Percentiles rank a stretch among this genome's conserved stretches.
Evolutionary conservation across 2,329 filamentous ascomycete species (phyloP).

Genomic region (Fusarium miscanthi): DNA sequence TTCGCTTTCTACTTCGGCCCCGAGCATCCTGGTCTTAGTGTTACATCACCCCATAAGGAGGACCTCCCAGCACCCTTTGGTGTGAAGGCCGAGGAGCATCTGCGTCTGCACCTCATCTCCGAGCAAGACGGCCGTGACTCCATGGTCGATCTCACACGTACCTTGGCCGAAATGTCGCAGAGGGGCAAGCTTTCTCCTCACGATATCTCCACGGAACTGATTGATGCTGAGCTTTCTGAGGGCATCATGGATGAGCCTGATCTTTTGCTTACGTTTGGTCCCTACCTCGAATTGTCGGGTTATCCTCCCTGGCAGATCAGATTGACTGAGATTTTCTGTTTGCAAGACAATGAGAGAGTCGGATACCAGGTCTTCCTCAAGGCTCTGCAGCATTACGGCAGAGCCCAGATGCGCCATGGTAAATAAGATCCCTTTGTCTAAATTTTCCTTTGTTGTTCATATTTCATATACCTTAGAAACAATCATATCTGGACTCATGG

Average conservation of each 20-base stretch:
- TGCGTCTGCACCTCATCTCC: slow-evolving; percentile 81
- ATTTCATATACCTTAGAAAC: slow-evolving; percentile 10
- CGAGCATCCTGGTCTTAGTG: slow-evolving; percentile 75
- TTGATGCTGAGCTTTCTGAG: slow-evolving; percentile 87
- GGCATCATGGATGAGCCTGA: slow-evolving; percentile 90
- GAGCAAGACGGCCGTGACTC: slow-evolving; percentile 91
- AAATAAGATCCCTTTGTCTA: slow-evolving; percentile 54
- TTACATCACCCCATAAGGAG: slow-evolving; percentile 58
- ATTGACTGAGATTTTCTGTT: slow-evolving; percentile 90
- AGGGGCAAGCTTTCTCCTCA: slow-evolving; percentile 81
- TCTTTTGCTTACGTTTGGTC: slow-evolving; percentile 86
- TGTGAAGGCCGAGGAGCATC: slow-evolving; percentile 52
- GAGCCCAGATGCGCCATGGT: slow-evolving; percentile 89
- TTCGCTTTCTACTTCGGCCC: slow-evolving; percentile 89
- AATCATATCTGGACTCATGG: slow-evolving; percentile 38
- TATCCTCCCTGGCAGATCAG: slow-evolving; percentile 98
- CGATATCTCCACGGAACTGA: slow-evolving; percentile 86
- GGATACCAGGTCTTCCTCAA: slow-evolving; percentile 94
- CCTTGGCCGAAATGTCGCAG: slow-evolving; percentile 94
- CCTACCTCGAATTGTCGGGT: slow-evolving; percentile 83
- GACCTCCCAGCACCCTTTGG: slow-evolving; percentile 46
- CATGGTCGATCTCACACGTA: slow-evolving; percentile 94
- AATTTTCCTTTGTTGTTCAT: slow-evolving; percentile 7
- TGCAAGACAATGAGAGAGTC: slow-evolving; percentile 81
- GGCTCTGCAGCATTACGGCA: slow-evolving; percentile 84